These are phyloP conservation scores for Calonectria naviculata DNA, from an alignment of 2,329 filamentous ascomycete genomes.

Conservation along the genomic window DNA sequence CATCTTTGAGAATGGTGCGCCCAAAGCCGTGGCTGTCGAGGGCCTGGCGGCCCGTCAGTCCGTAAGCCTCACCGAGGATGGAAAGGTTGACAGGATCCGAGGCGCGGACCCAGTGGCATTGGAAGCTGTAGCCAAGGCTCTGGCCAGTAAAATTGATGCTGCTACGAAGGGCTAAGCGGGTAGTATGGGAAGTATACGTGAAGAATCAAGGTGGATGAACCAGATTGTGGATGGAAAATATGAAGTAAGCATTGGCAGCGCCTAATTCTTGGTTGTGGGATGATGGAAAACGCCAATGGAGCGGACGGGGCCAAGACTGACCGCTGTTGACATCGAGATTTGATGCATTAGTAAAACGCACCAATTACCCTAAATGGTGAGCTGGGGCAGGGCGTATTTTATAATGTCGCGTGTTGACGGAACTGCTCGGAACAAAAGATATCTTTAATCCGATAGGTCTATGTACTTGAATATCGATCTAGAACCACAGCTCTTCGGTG, in stretches of 20 bases:
- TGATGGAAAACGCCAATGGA: not conserved
- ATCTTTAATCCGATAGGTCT: not conserved
- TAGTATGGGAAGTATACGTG: not conserved
- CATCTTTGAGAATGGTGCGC: slow-evolving; percentile 80
- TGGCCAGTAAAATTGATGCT: slow-evolving; percentile 30
- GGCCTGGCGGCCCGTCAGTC: slow-evolving; percentile 31
- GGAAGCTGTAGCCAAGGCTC: slow-evolving; percentile 38
- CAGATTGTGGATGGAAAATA: not conserved
- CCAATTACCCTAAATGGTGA: not conserved
- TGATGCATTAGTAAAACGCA: not conserved
- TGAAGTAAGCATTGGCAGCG: not conserved
- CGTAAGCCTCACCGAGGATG: slow-evolving; percentile 38
- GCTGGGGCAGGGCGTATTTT: not conserved
- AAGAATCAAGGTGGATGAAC: not conserved
- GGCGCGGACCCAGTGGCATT: slow-evolving; percentile 44
- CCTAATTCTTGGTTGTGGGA: not conserved
- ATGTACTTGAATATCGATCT: not conserved
- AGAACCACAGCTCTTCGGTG: not conserved
- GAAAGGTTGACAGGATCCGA: slow-evolving; percentile 42
- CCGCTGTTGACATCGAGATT: not conserved
- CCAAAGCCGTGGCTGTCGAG: slow-evolving; percentile 37
- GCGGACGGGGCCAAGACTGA: not conserved
- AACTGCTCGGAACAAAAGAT: not conserved
- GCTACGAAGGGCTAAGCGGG: not conserved
- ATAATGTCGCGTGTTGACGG: not conserved